These are phyloP conservation scores for Purshia tridentata DNA, from an alignment of 306 rosid genomes.

Conservation along the genomic window DNA sequence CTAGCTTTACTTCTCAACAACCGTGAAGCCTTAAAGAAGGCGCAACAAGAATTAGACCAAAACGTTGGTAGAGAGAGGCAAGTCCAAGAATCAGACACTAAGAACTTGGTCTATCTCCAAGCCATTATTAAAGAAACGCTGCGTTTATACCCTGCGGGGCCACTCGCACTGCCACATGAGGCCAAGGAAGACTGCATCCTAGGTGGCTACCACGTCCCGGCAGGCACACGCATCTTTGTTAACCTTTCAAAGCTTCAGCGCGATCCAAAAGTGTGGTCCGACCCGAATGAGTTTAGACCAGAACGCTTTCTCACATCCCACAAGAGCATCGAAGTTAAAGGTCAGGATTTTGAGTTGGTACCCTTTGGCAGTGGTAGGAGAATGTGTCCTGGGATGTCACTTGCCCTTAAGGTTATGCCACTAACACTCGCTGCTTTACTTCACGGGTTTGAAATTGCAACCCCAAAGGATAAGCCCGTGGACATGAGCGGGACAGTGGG, in stretches of 20 bases:
- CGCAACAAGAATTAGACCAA: slow-evolving; percentile 8
- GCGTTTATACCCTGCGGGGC: slow-evolving; percentile 20
- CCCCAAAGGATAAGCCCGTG: not conserved
- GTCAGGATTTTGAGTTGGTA: slow-evolving; percentile 7
- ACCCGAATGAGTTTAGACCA: slow-evolving; percentile 6
- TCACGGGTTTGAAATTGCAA: slow-evolving; percentile 18
- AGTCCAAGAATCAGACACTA: slow-evolving; percentile 13
- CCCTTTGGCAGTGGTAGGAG: slow-evolving; percentile 19
- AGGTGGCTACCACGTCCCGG: slow-evolving; percentile 7
- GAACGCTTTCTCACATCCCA: slow-evolving; percentile 6
- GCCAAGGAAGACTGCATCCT: slow-evolving; percentile 18
- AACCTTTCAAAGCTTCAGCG: slow-evolving; percentile 16
- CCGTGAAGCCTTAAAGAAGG: not conserved
- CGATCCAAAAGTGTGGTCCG: slow-evolving; percentile 9
- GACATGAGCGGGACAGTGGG: slow-evolving; percentile 20
- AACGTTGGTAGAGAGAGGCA: slow-evolving; percentile 4
- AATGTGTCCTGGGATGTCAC: slow-evolving; percentile 5
- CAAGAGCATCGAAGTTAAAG: not conserved
- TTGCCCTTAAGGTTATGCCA: not conserved
- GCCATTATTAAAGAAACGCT: slow-evolving; percentile 17
- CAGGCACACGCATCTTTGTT: slow-evolving; percentile 3
- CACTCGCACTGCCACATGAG: not conserved
- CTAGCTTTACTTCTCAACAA: slow-evolving; percentile 23
- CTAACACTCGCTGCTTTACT: slow-evolving; percentile 10
- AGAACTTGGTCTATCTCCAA: slow-evolving; percentile 11